Conservation (phyloP, 495 filamentous ascomycete species). For the Alectoria sarmentosa region DNA sequence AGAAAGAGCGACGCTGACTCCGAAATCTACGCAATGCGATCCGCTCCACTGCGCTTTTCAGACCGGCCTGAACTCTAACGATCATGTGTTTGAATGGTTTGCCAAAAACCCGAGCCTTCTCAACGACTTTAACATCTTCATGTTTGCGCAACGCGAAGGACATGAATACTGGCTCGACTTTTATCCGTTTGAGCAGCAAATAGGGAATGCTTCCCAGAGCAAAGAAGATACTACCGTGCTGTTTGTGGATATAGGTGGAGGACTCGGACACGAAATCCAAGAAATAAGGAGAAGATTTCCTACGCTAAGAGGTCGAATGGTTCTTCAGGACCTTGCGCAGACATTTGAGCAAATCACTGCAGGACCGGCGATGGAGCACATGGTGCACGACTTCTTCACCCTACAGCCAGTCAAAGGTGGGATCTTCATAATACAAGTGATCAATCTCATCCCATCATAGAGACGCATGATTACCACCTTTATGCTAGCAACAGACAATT, state of each 20-base stretch:
- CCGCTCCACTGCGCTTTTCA: not conserved
- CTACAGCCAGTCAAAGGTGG: slow-evolving; percentile 31
- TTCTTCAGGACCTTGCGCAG: slow-evolving; percentile 26
- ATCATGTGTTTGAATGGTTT: not conserved
- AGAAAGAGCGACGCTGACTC: no score
- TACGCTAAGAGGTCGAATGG: slow-evolving; percentile 31
- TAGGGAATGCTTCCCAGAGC: not conserved
- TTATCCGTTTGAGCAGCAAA: not conserved
- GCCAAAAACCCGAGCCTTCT: not conserved
- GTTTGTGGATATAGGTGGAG: not conserved
- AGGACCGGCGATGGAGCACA: slow-evolving; percentile 37
- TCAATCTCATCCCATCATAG: no score
- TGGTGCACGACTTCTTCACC: slow-evolving; percentile 42
- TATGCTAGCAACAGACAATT: no score
- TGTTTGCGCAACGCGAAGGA: not conserved
- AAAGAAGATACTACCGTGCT: not conserved
- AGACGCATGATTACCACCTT: no score
- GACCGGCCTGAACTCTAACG: not conserved
- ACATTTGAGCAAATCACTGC: slow-evolving; percentile 19
- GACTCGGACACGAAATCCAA: not conserved
- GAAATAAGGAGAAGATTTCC: not conserved
- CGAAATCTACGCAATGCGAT: no score
- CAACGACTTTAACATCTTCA: not conserved
- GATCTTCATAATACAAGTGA: no score
- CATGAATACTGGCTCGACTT: not conserved